phyloP scores from a whole-genome alignment of 345 rosid genomes.

The Citrus cavaleriei region DNA sequence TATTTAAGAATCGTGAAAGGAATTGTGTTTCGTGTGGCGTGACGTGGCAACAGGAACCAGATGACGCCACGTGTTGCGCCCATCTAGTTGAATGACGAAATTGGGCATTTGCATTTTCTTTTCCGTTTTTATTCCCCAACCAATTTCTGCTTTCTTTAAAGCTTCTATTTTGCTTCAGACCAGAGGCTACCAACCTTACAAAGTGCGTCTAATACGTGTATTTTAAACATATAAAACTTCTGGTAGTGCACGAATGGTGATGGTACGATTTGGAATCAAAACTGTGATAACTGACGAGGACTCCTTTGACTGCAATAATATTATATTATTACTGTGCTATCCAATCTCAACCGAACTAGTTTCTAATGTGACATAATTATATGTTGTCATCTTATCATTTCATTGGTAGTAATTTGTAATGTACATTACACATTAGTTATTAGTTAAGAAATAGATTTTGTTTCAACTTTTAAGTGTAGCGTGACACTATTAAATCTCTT shows the following conservation, averaged over 20 bases:
- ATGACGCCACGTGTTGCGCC: constrained; percentile 26
- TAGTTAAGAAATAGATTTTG: too few relatives aligned
- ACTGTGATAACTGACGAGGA: background rate
- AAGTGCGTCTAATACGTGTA: background rate
- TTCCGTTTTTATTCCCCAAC: too few relatives aligned
- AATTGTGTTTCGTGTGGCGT: background rate
- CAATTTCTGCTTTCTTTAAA: background rate
- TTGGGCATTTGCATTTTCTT: background rate
- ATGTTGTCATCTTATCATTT: too few relatives aligned
- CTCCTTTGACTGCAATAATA: background rate
- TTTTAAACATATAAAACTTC: background rate
- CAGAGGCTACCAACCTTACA: background rate
- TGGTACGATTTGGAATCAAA: background rate
- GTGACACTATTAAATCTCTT: too few relatives aligned
- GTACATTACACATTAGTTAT: too few relatives aligned
- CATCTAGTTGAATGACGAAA: background rate
- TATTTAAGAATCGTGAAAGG: background rate
- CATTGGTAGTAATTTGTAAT: too few relatives aligned
- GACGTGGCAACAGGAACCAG: constrained; percentile 15
- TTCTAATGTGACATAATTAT: too few relatives aligned
- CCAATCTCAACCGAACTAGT: too few relatives aligned
- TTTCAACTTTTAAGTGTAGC: too few relatives aligned
- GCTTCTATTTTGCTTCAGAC: background rate
- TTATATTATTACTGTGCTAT: too few relatives aligned
- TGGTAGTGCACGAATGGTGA: background rate